phyloP scores from a whole-genome alignment of 2,329 filamentous ascomycete genomes.

The Zasmidium angulare region DNA sequence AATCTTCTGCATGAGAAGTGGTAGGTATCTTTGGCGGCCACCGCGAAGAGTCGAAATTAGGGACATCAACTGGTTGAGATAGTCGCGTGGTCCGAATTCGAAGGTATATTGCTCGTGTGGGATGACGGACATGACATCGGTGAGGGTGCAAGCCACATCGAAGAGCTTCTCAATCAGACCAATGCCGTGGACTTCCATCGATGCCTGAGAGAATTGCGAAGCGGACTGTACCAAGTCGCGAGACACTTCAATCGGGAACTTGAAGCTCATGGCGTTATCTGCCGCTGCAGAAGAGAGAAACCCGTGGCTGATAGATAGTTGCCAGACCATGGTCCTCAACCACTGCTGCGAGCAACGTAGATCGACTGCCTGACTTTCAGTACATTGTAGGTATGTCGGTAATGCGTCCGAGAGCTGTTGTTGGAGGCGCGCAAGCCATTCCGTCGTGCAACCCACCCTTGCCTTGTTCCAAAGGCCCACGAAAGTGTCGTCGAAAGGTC shows the following conservation, averaged over 20 bases:
- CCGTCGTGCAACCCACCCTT: conserved; percentile 44
- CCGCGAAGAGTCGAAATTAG: conserved; percentile 70
- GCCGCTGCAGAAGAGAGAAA: conserved; percentile 60
- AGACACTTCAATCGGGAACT: conserved; percentile 62
- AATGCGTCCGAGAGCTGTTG: conserved; percentile 54
- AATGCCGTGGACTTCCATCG: conserved; percentile 72
- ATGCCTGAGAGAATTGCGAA: conserved; percentile 68
- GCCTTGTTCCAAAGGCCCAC: conserved; percentile 65
- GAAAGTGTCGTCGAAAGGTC: conserved; percentile 63
- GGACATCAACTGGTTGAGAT: conserved; percentile 67
- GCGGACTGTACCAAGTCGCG: conserved; percentile 62
- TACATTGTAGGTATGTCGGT: conserved; percentile 57
- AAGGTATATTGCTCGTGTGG: conserved; percentile 59
- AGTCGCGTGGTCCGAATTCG: conserved; percentile 67
- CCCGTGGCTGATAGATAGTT: conserved; percentile 65
- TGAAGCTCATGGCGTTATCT: conserved; percentile 62
- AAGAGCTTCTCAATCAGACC: conserved; percentile 80
- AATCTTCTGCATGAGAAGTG: conserved; percentile 73
- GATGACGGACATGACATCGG: conserved; percentile 67
- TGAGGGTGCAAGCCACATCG: conserved; percentile 71
- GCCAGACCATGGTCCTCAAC: conserved; percentile 71
- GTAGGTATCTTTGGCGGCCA: conserved; percentile 73
- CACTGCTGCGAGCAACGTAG: conserved; percentile 70
- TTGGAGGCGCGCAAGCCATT: conserved; percentile 49
- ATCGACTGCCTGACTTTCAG: conserved; percentile 68